Base-by-base conservation (phyloP, 108 stramenopile genomes). In the Chaetoceros tenuissimus region DNA sequence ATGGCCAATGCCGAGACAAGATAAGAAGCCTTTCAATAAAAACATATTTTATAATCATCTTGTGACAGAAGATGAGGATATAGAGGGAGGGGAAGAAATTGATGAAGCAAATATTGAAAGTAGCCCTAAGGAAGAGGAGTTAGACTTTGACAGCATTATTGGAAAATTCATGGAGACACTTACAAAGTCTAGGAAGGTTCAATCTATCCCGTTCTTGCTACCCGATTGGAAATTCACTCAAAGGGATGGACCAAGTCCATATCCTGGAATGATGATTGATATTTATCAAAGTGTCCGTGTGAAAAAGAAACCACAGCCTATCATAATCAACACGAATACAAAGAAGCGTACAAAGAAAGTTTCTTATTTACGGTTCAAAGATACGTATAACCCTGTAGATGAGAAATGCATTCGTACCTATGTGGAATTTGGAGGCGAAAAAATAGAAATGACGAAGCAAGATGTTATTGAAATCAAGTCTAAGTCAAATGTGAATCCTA, bases 211-310 rank as follows among this genome's bases (percentile, higher is more conserved):
- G 13, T 10, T 40, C 8, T 40, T 10, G 5, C 13, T 40, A 40
- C 34, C 34, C 5, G 34, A 13, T 13, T 10, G 13, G 34, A 13
- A 40, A 40, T 10, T 40, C 13, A 5, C 34, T 40, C 5, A 5
- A 40, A 13, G 34, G 5, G 5, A 5, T 40, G 17, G 55, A 34
- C 5, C 25, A 44, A 3, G 18, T 56, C 28, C 53, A 56, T 46
- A 57, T 28, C 59, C 79, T 7, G 64, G 66, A 8, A 87, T 87
- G 48, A 78, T 81, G 80, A 60, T 87, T 13, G 81, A 87, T 74
- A 68, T 81, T 58, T 82, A 66, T 43, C 46, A 64, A 7, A 47
- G 57, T 5, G 69, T 87, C n/a, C 77, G 76, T 46, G 46, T 74
- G 1, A 69, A 74, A 44, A 76, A 71, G 24, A 83, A 76, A 54